These are phyloP conservation scores for Lasiodiplodia gonubiensis DNA, from an alignment of 2,329 filamentous ascomycete genomes.

Conservation along the genomic window DNA sequence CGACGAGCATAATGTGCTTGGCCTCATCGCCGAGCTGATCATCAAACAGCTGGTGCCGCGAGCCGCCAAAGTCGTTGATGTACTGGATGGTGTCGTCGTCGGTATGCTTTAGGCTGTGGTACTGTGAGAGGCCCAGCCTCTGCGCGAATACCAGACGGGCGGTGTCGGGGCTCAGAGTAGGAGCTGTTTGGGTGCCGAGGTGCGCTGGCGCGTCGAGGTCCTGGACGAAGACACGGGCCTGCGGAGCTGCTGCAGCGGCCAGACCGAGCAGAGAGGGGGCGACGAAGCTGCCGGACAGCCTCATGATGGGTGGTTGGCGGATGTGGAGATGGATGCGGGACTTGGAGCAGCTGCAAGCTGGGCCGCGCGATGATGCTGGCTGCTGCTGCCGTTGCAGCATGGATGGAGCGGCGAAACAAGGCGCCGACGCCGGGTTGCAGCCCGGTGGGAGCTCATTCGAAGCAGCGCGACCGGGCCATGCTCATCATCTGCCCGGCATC, in stretches of 20 bases:
- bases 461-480: background rate
- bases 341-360: constrained; percentile 3
- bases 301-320: constrained; percentile 48
- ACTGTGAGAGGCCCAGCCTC: constrained; percentile 56
- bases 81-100: constrained; percentile 50
- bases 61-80: constrained; percentile 54
- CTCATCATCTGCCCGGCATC: constrained; percentile 15
- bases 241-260: constrained; percentile 30
- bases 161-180: constrained; percentile 47
- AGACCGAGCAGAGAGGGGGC: constrained; percentile 49
- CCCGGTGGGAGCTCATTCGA: background rate
- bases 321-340: constrained; percentile 17
- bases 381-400: constrained; percentile 10
- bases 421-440: constrained; percentile 6
- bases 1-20: constrained; percentile 45
- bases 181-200: constrained; percentile 37
- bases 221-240: constrained; percentile 20
- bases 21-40: constrained; percentile 36
- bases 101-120: constrained; percentile 50
- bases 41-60: constrained; percentile 49
- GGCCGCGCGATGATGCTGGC: constrained; percentile 19
- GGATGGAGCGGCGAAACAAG: constrained; percentile 18
- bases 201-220: constrained; percentile 31
- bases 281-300: constrained; percentile 48
- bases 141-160: constrained; percentile 59